Base-by-base conservation (phyloP, 78 protist species). In the Cavenderia fasciculata region DNA sequence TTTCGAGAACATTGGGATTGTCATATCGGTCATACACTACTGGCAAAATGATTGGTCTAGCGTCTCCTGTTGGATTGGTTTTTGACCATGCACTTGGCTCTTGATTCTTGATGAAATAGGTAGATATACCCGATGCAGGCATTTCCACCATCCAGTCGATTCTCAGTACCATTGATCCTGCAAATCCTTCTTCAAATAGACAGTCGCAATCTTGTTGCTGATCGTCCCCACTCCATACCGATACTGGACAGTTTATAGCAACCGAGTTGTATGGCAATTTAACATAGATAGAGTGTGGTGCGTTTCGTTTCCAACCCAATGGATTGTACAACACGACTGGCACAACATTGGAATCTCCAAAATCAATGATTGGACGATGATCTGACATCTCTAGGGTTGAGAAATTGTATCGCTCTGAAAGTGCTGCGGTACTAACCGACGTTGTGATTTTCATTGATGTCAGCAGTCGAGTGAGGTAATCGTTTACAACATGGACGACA, bases 401-500 rank as follows among this genome's bases (percentile, higher is more conserved):
- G n/a, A n/a, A n/a, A n/a, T n/a, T n/a, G n/a, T n/a, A n/a, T n/a
- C n/a, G n/a, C n/a, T n/a, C 11, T 43, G 92, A 72, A 59, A 46
- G 36, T 19, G 65, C 38, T 25, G 71, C 4, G 0, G 31, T 19
- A 38, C 71, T 73, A 61, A n/a, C n/a, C n/a, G n/a, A n/a, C n/a
- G 21, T 43, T 14, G 70, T 41, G 10, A 31, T 16, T 33, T 41
- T 27, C 29, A 43, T 66, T 46, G 92, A 40, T 27, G 25, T 11
- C 14, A 23, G 62, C 46, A 92, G 7, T 51, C 68, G 19, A 21
- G 7, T 0, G 11, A 29, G 23, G 31, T 63, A 51, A 74, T 92
- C 95, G 6, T 54, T 38, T 47, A 92, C 62, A n/a, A 92, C 95
- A 31, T 25, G 59, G 14, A 31, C n/a, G 47, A 72, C 74, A 34